phyloP scores from a whole-genome alignment of 495 filamentous ascomycete species.

The Parathielavia appendiculata region DNA sequence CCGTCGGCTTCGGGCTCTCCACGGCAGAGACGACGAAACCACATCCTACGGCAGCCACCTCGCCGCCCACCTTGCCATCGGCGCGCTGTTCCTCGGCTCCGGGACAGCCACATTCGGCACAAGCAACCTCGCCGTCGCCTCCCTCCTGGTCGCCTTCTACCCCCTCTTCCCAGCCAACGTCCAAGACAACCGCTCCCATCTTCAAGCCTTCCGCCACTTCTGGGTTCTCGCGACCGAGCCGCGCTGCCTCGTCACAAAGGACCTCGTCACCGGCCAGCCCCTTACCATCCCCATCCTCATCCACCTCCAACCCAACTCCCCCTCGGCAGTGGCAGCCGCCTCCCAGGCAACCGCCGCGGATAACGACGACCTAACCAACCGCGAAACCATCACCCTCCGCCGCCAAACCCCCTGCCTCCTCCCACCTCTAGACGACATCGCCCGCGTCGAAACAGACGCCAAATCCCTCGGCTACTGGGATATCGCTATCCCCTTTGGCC shows the following conservation, averaged over 20 bases:
- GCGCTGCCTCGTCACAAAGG: constrained; percentile 78
- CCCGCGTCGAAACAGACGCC: constrained; percentile 56
- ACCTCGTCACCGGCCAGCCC: constrained; percentile 74
- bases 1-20: constrained; percentile 78
- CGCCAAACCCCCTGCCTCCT: constrained; percentile 71
- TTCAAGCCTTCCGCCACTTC: constrained; percentile 95
- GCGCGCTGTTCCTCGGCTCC: constrained; percentile 83
- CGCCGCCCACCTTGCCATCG: constrained; percentile 86
- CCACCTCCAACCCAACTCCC: constrained; percentile 28
- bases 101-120: constrained; percentile 90
- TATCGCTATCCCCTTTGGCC: constrained; percentile 70
- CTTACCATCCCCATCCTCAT: constrained; percentile 63
- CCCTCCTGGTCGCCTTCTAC: constrained; percentile 87
- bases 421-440: constrained; percentile 67
- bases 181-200: constrained; percentile 86
- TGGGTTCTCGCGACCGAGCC: constrained; percentile 93
- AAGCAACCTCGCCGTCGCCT: constrained; percentile 76
- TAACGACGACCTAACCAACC: constrained; percentile 9
- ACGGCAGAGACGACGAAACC: constrained; percentile 79
- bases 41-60: constrained; percentile 91
- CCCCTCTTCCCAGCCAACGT: constrained; percentile 84
- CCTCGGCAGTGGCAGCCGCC: constrained; percentile 20
- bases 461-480: constrained; percentile 75
- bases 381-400: constrained; percentile 21
- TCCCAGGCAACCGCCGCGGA: not conserved